Evolutionary conservation across 768 basidiomycete species (phyloP).

Genomic region (Leccinum aurantiacum): DNA sequence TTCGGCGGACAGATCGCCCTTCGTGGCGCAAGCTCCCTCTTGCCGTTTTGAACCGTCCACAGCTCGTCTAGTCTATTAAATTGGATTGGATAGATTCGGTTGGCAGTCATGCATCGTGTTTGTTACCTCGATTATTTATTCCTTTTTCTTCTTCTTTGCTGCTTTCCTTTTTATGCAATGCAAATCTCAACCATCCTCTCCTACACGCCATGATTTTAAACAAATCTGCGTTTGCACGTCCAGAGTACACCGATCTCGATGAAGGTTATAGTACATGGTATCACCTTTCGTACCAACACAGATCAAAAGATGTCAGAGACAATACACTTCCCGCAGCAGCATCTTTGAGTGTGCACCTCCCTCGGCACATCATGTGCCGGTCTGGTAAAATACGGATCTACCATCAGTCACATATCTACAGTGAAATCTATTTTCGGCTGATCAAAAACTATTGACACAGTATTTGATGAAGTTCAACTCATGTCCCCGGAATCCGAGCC

Average conservation of each 20-base stretch:
- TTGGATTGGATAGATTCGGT: not conserved
- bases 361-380: not conserved
- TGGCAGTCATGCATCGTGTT: not conserved
- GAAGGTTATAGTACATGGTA: too few relatives aligned
- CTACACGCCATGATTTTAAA: too few relatives aligned
- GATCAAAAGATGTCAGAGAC: too few relatives aligned
- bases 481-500: slow-evolving; percentile 32
- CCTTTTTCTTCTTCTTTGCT: not conserved
- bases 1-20: slow-evolving; percentile 80
- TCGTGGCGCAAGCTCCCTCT: slow-evolving; percentile 77
- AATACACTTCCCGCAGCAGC: too few relatives aligned
- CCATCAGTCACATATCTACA: not conserved
- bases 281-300: too few relatives aligned
- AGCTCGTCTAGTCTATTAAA: not conserved
- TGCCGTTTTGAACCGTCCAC: slow-evolving; percentile 60
- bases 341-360: too few relatives aligned
- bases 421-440: not conserved
- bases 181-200: too few relatives aligned
- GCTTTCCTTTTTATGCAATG: not conserved
- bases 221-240: too few relatives aligned
- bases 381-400: slow-evolving; percentile 6
- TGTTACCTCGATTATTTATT: not conserved
- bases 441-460: not conserved
- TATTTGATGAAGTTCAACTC: not conserved
- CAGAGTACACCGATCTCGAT: too few relatives aligned